Conservation (phyloP, 2,329 filamentous ascomycete species). For the Pseudogymnoascus sp. region DNA sequence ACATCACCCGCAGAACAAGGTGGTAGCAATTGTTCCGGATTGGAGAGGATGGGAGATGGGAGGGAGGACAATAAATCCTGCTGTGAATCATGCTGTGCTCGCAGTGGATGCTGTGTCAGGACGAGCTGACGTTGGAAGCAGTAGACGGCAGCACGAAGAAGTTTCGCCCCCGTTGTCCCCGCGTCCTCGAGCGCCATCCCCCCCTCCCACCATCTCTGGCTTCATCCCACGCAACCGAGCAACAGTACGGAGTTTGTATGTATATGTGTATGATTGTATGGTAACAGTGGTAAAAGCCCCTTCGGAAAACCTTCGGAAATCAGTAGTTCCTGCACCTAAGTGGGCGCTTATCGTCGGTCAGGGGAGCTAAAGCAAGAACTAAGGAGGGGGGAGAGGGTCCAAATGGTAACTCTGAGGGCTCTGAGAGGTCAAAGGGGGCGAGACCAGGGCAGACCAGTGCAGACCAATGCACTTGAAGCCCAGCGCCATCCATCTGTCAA, state of each 20-base stretch:
- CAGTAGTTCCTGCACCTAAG: slow-evolving; percentile 3
- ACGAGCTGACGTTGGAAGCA: background rate
- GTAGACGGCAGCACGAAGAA: background rate
- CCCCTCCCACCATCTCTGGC: background rate
- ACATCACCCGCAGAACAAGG: background rate
- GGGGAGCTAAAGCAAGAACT: background rate
- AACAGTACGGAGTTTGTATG: background rate
- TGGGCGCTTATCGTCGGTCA: background rate
- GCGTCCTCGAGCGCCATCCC: background rate
- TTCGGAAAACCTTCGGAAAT: background rate
- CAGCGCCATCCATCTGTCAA: background rate
- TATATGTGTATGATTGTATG: background rate
- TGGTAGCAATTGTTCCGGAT: background rate
- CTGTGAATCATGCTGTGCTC: background rate
- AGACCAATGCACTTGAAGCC: background rate
- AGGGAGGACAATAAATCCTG: background rate
- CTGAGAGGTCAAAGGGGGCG: background rate
- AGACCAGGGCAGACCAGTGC: background rate
- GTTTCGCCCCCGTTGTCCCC: background rate
- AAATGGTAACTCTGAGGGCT: background rate
- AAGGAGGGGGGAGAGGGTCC: background rate
- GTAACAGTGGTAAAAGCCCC: background rate
- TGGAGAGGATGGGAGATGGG: background rate
- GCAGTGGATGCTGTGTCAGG: background rate
- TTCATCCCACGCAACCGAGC: background rate